A percentile compares a stretch with the other conserved stretches of the same genome.
Conservation (phyloP, 352 stramenopile genomes). For the Pythium phragmiticola region DNA sequence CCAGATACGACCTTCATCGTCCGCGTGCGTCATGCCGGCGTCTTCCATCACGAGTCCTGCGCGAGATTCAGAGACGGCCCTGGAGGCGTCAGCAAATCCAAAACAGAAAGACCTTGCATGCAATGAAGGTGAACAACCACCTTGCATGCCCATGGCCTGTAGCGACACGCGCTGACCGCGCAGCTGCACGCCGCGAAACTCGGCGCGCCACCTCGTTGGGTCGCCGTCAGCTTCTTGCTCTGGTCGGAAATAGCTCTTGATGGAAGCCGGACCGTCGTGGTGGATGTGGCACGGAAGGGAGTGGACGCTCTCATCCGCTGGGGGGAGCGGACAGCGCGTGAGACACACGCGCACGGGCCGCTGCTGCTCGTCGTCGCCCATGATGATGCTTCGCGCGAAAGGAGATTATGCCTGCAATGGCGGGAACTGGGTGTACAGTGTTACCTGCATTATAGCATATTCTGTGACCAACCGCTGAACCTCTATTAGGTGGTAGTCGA, state of each 20-base stretch:
- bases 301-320: slow-evolving; percentile 58
- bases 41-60: slow-evolving; percentile 66
- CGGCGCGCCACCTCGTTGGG: slow-evolving; percentile 31
- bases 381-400: slow-evolving; percentile 3
- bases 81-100: slow-evolving; percentile 4
- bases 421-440: slow-evolving; percentile 13
- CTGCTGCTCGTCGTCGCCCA: slow-evolving; percentile 23
- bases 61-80: background rate
- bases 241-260: slow-evolving; percentile 76
- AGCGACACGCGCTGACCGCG: slow-evolving; percentile 48
- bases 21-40: slow-evolving; percentile 46
- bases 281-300: slow-evolving; percentile 76
- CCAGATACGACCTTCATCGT: slow-evolving; percentile 70
- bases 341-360: slow-evolving; percentile 51
- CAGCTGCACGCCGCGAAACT: slow-evolving; percentile 74
- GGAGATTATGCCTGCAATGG: background rate
- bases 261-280: slow-evolving; percentile 53
- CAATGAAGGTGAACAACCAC: slow-evolving; percentile 22
- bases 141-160: slow-evolving; percentile 35
- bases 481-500: slow-evolving; percentile 8
- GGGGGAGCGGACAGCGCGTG: slow-evolving; percentile 69
- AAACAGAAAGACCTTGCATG: background rate
- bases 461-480: background rate
- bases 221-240: slow-evolving; percentile 32
- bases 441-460: slow-evolving; percentile 1